phyloP scores from a whole-genome alignment of 139 green algal genomes.

The Chlamydomonas asymmetrica region DNA sequence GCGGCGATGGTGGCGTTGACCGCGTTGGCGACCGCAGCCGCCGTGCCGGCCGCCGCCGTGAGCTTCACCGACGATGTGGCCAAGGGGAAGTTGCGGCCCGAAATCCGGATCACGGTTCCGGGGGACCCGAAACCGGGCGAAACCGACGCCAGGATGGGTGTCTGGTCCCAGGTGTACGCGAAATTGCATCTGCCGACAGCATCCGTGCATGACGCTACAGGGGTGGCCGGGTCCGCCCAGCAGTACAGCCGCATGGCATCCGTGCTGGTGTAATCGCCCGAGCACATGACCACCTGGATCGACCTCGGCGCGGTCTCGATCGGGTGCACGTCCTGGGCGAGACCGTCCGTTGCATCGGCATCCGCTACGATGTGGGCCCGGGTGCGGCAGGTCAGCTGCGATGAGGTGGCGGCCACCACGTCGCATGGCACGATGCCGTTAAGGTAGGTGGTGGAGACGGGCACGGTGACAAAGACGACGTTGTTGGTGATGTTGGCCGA shows the following conservation, averaged over 20 bases:
- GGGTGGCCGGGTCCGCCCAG: background rate
- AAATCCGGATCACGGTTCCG: too few species aligned
- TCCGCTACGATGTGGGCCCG: constrained; percentile 14
- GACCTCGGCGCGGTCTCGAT: background rate
- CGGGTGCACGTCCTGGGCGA: constrained; percentile 1
- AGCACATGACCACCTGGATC: constrained; percentile 22
- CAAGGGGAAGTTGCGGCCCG: too few species aligned
- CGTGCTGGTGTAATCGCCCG: background rate
- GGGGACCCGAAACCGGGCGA: too few species aligned
- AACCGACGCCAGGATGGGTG: too few species aligned
- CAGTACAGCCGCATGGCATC: constrained; percentile 12
- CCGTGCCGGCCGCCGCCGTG: too few species aligned
- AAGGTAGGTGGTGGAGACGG: constrained; percentile 28
- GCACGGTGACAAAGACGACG: constrained; percentile 29
- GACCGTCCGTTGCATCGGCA: constrained; percentile 19
- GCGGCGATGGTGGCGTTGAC: too few species aligned
- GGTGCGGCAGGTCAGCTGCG: constrained; percentile 15
- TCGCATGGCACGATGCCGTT: constrained; percentile 32
- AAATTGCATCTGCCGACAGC: too few species aligned
- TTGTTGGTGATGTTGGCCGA: background rate
- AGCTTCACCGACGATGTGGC: too few species aligned
- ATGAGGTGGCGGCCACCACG: background rate
- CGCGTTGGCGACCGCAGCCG: too few species aligned
- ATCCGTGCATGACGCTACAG: too few species aligned
- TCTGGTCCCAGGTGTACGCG: too few species aligned